Conservation (phyloP, 2,329 filamentous ascomycete genomes). For the Fusarium bulbicola region DNA sequence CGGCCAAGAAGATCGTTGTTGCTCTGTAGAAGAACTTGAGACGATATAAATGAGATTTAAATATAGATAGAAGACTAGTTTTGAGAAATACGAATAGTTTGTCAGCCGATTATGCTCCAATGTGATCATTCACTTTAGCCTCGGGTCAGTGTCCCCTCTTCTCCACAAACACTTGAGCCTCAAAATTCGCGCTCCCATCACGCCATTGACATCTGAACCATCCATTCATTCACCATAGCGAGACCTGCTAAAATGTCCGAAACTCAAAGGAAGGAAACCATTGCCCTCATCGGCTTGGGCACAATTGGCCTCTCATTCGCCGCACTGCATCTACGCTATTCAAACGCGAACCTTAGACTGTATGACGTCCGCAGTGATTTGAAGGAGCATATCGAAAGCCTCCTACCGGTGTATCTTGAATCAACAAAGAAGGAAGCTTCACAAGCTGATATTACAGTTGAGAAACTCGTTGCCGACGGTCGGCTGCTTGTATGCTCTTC, state of each 20-base stretch:
- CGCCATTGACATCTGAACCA: no score
- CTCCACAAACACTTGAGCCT: not conserved
- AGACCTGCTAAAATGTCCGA: not conserved
- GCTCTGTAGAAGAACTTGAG: not conserved
- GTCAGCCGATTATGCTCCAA: not conserved
- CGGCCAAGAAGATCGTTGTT: constrained; percentile 28
- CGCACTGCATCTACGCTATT: constrained; percentile 23
- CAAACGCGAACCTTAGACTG: constrained; percentile 11
- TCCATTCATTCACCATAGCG: not conserved
- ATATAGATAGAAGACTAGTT: not conserved
- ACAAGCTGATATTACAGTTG: accelerated
- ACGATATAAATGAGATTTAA: not conserved
- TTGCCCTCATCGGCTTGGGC: constrained; percentile 24
- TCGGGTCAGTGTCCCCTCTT: constrained; percentile 23
- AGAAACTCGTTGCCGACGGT: not conserved
- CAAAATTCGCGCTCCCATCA: not conserved
- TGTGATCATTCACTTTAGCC: not conserved
- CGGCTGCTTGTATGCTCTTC: constrained; percentile 18
- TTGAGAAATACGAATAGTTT: not conserved
- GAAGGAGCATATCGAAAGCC: constrained; percentile 18
- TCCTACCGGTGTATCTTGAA: constrained; percentile 18
- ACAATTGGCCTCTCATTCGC: constrained; percentile 32
- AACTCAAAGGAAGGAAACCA: constrained; percentile 1
- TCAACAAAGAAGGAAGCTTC: not conserved
- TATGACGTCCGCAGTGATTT: constrained; percentile 28